Percentiles rank a stretch among this genome's conserved stretches.
Conservation (phyloP, 306 rosid species). For the Acmispon strigosus region DNA sequence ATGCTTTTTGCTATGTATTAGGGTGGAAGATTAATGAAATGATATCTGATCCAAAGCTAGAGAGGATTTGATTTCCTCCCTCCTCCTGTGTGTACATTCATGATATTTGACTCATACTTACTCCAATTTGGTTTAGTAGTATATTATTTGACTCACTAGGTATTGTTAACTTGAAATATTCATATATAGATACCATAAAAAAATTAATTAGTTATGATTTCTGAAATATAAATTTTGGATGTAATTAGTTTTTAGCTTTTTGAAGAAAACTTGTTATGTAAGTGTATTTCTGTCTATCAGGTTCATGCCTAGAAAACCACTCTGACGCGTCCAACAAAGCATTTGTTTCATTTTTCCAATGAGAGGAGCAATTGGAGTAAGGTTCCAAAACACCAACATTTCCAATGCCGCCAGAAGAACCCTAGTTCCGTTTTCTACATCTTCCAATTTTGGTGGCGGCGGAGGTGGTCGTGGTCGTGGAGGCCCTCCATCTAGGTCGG, state of each 20-base stretch:
- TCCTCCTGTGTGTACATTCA: no score
- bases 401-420: constrained; percentile 41
- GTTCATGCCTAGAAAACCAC: constrained; percentile 18
- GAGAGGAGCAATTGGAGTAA: constrained; percentile 62
- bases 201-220: neutral
- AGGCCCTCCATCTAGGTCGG: constrained; percentile 11
- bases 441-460: constrained; percentile 34
- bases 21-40: neutral
- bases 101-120: no score
- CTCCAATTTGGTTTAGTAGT: no score
- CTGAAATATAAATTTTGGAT: neutral
- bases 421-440: constrained; percentile 58
- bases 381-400: constrained; percentile 28
- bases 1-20: neutral
- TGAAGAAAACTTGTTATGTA: neutral
- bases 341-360: constrained; percentile 25
- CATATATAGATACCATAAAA: neutral
- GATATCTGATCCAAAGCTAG: neutral
- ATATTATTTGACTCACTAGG: neutral
- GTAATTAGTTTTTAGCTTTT: neutral
- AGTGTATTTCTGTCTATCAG: constrained; percentile 7
- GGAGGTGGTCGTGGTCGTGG: constrained; percentile 47
- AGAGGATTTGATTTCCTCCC: neutral
- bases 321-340: neutral
- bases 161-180: neutral